These are phyloP conservation scores for Leccinum broughii DNA, from an alignment of 768 basidiomycete genomes.

Conservation along the genomic window DNA sequence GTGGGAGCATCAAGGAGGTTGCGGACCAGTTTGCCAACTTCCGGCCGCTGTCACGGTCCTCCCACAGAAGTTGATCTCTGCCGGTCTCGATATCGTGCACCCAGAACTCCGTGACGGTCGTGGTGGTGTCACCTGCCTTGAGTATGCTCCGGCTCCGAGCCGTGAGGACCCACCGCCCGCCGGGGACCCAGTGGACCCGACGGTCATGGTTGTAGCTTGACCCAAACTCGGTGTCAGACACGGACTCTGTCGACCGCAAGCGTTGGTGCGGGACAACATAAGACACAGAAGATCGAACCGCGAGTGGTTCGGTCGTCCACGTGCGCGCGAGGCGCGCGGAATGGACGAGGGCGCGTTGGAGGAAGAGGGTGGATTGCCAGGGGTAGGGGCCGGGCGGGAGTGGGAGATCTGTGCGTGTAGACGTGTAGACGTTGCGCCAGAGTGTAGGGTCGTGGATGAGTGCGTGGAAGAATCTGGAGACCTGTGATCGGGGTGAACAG, in stretches of 20 bases:
- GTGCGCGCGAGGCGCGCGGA: constrained; percentile 15
- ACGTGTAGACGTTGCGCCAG: constrained; percentile 17
- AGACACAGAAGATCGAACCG: background rate
- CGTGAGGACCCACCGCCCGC: constrained; percentile 22
- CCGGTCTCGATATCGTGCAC: constrained; percentile 17
- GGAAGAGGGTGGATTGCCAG: constrained; percentile 21
- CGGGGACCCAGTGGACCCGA: constrained; percentile 14
- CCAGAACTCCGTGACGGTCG: background rate
- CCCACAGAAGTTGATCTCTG: constrained; percentile 18
- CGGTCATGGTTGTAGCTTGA: background rate
- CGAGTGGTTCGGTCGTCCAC: constrained; percentile 18
- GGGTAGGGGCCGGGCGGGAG: constrained; percentile 21
- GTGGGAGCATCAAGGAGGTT: constrained; percentile 6
- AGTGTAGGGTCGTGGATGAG: constrained; percentile 13
- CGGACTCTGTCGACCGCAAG: background rate
- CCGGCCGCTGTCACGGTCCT: constrained; percentile 5
- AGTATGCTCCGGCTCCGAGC: background rate
- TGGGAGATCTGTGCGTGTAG: constrained; percentile 3
- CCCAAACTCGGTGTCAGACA: background rate
- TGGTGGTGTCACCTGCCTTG: background rate
- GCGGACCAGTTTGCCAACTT: constrained; percentile 8
- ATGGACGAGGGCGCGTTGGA: constrained; percentile 20
- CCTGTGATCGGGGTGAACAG: constrained; percentile 8
- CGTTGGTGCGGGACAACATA: background rate
- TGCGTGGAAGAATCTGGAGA: constrained; percentile 13